Conservation (phyloP, 1,284 basidiomycete species). For the Wallemia hederae region DNA sequence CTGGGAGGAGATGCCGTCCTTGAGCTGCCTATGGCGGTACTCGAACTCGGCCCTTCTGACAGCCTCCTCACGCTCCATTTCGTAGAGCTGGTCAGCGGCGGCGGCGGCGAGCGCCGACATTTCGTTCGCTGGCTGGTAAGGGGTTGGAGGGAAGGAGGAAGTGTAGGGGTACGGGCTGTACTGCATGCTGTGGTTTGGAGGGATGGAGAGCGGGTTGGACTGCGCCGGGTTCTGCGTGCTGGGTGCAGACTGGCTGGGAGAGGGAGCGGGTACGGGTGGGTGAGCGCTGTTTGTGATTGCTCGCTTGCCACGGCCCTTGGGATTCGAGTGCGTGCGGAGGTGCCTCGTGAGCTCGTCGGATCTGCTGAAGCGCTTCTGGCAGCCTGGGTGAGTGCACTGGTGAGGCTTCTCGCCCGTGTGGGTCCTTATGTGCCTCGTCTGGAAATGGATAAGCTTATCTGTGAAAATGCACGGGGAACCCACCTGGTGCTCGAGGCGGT, state of each 20-base stretch:
- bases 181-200: conserved; percentile 5
- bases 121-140: conserved; percentile 15
- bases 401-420: conserved; percentile 97
- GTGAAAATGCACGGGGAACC: conserved; percentile 11
- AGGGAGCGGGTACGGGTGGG: conserved; percentile 9
- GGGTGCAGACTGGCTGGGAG: conserved; percentile 1
- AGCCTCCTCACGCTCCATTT: conserved; percentile 57
- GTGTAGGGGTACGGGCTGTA: conserved; percentile 4
- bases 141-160: conserved; percentile 8
- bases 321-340: conserved; percentile 54
- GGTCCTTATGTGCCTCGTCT: conserved; percentile 92
- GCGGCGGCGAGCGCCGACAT: conserved; percentile 39
- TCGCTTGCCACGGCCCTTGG: conserved; percentile 7
- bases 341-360: conserved; percentile 93
- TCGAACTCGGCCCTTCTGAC: conserved; percentile 57
- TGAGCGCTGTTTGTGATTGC: not conserved
- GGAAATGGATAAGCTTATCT: conserved; percentile 6
- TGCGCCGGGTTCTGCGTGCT: not conserved
- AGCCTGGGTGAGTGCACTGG: conserved; percentile 67
- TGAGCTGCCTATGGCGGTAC: conserved; percentile 28
- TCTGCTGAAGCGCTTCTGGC: conserved; percentile 91
- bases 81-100: conserved; percentile 57
- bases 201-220: not conserved
- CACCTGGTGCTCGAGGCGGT: conserved; percentile 72
- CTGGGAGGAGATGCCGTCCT: not conserved